phyloP scores from a whole-genome alignment of 345 rosid species.

The Eucalyptus pumila region DNA sequence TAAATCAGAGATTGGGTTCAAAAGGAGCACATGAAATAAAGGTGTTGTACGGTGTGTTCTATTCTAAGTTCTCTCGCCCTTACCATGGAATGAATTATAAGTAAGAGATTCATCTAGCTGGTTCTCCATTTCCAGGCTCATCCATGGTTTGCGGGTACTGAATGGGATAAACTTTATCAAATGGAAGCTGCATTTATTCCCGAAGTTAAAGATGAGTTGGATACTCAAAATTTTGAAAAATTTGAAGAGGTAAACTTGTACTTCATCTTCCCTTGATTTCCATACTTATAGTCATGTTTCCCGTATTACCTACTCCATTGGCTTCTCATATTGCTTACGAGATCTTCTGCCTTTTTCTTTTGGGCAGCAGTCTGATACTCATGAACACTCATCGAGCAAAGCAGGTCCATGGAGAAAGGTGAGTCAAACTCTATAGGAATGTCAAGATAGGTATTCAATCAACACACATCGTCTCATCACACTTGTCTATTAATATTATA shows the following conservation, averaged over 20 bases:
- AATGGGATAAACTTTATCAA: conserved; percentile 75
- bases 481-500: neutral
- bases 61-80: conserved; percentile 17
- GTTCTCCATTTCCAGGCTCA: conserved; percentile 43
- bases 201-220: conserved; percentile 81
- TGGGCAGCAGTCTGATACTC: conserved; percentile 18
- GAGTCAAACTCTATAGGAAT: neutral
- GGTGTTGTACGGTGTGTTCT: conserved; percentile 66
- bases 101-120: conserved; percentile 6
- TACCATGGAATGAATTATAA: neutral
- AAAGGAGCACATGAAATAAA: conserved; percentile 79
- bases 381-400: conserved; percentile 13
- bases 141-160: conserved; percentile 63
- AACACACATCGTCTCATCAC: neutral
- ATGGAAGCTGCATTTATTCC: conserved; percentile 92
- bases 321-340: neutral
- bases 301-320: neutral
- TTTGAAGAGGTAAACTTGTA: conserved; percentile 62
- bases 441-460: neutral
- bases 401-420: conserved; percentile 63
- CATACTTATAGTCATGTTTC: neutral
- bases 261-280: neutral
- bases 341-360: neutral
- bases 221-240: conserved; percentile 94
- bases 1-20: conserved; percentile 74